Evolutionary conservation across 2,329 filamentous ascomycete genomes (phyloP), one percentile per base, ranked within the genome.

Genomic region (Shiraia bambusicola): DNA sequence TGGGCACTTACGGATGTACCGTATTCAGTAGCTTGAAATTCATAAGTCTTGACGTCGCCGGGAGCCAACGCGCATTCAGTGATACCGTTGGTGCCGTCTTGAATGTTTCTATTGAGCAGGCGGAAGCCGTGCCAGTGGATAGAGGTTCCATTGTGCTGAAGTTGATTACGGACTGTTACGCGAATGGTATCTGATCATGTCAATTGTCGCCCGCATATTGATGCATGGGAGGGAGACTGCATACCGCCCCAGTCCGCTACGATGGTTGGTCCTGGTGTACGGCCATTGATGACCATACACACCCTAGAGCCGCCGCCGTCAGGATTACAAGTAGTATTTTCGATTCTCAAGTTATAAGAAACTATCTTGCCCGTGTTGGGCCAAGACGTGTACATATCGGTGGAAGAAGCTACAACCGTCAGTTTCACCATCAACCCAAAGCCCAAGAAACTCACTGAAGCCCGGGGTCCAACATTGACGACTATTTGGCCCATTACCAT

Each of bases 81-180:
- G 8, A 72, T 56, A 12, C 72, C 73, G 15, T 51, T 50, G 13
- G 53, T 79, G 28, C 82, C 82, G 53, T 85, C 82, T 46, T 77
- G 69, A 32, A 74, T 67, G 50, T 75, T 77, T 34, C 72, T 78
- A 54, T 74, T 69, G 45, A 75, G 69, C 59, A 84, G 79, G 2
- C 80, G 73, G 37, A 86, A 40, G 0, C 77, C 83, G 56, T 85
- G 82, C 67, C 75, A 85, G 54, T 85, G 82, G 14, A 84, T 76
- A n/a, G 73, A 73, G 5, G 80, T 84, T 16, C 81, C 80, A 48
- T 85, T 84, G 53, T 76, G 59, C 15, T 69, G 65, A 66, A 77
- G 45, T 35, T 66, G 40, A 57, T 85, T 86, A 25, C 68, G 76
- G 6, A 85, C 74, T 2, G 60, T 80, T 47, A 65, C 50, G 4